Conservation (phyloP, 371 early-diverging fungal genomes). For the Coemansia sp. region DNA sequence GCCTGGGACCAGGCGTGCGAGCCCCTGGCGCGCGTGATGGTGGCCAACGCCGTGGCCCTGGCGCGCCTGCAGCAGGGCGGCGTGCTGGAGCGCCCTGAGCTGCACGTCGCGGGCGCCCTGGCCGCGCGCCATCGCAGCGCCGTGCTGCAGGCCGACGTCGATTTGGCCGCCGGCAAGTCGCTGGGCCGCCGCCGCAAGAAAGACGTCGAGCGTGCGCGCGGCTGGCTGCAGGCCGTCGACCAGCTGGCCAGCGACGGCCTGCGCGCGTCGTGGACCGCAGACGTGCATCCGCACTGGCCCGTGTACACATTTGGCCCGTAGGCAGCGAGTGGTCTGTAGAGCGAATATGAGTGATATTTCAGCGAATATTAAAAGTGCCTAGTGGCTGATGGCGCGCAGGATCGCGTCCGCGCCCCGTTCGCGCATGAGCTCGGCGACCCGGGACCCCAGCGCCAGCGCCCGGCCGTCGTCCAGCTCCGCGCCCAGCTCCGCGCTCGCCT, state of each 20-base stretch:
- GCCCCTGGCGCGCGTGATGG: slow-evolving; percentile 12
- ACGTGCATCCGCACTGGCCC: slow-evolving; percentile 33
- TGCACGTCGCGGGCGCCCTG: slow-evolving; percentile 14
- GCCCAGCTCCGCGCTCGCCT: slow-evolving; percentile 18
- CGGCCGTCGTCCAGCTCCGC: slow-evolving; percentile 4
- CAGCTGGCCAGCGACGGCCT: slow-evolving; percentile 1
- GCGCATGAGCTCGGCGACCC: slow-evolving; percentile 42
- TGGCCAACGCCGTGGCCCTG: slow-evolving; percentile 27
- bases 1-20: slow-evolving; percentile 8
- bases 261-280: slow-evolving; percentile 10
- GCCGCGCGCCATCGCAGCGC: slow-evolving; percentile 6
- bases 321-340: background rate
- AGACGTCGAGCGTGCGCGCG: background rate
- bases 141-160: slow-evolving; percentile 5
- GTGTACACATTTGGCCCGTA: slow-evolving; percentile 11
- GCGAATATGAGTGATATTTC: background rate
- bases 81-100: background rate
- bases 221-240: slow-evolving; percentile 18
- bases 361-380: background rate
- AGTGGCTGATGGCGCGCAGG: slow-evolving; percentile 46
- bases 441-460: slow-evolving; percentile 43
- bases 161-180: background rate
- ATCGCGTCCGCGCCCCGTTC: slow-evolving; percentile 48
- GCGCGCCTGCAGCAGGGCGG: slow-evolving; percentile 4
- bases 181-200: background rate